These are phyloP conservation scores for Ambrosia trifida DNA, from an alignment of 129 eudicot species.

Conservation along the genomic window DNA sequence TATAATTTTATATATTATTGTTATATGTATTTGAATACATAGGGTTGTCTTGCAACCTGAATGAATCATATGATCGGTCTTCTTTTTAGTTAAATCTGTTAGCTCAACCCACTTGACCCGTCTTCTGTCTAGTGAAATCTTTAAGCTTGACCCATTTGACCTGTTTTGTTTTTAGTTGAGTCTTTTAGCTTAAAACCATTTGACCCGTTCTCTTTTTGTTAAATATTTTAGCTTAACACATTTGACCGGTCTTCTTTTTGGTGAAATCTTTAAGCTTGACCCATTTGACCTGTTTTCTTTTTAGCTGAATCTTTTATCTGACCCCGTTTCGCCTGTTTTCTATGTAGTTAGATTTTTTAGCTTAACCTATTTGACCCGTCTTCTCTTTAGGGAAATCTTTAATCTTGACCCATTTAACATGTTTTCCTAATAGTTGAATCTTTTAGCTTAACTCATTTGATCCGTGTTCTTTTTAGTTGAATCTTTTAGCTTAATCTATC, in stretches of 20 bases:
- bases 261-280: no score
- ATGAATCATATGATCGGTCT: background rate
- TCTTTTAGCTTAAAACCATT: background rate
- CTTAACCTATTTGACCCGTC: no score
- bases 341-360: no score
- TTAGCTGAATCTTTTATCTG: no score
- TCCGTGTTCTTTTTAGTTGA: no score
- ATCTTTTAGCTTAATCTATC: no score
- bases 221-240: background rate
- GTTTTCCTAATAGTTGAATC: background rate
- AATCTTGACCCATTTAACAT: no score
- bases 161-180: background rate
- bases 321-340: no score
- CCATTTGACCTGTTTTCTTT: background rate
- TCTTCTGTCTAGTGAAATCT: background rate
- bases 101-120: background rate
- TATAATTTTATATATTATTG: conserved; percentile 6
- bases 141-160: background rate
- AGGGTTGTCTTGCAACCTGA: background rate
- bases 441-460: background rate
- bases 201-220: background rate
- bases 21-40: background rate
- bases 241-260: no score
- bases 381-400: no score
- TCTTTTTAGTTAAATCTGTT: background rate